Base-by-base conservation (phyloP, 2,329 filamentous ascomycete genomes). In the Monosporascus sp. region DNA sequence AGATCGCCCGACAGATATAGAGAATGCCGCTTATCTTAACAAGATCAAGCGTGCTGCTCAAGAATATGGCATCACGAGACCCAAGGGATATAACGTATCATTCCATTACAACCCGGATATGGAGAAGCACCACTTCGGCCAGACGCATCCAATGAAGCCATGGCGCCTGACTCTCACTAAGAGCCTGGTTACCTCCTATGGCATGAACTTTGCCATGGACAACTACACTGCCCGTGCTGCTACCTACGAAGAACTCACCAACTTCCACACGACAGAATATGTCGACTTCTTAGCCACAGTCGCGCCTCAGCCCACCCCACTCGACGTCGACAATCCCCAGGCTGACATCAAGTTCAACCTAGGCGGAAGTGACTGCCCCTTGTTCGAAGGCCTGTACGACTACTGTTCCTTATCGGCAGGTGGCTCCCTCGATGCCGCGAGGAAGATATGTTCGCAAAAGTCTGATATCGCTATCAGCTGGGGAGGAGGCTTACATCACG, bases 131-230 rank as follows among this genome's bases (percentile, higher is more conserved):
- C 94, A 99, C 71, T 99, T 99, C 70, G 94, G 94, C 60, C 88
- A 90, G 73, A 92, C 90, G 9, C 94, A 99, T 76, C 94, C 94
- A 20, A 99, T 99, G 94, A 99, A 99, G 71, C 94, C 94, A 55
- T 97, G 94, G 93, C 90, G 94, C 37, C 77, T 99, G 59, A 97
- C 92, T 17, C 81, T 99, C 52, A 95, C 94, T 53, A 97, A 99
- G 71, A 91, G 94, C 64, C 83, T 99, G 47, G 91, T 99, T 59
- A 87, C 95, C 68, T 88, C 91, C 1, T 97, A 97, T 70, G 94
- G 94, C 61, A 90, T 99, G 82, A 91, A 95, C 64, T 89, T 93
- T 65, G 91, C 91, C 58, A 97, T 99, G 94, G 91, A 97, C 72
- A 87, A 93, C 60, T 97, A 95, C 72, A 82, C 91, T 50, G 84